phyloP scores from a whole-genome alignment of 139 green algal species.

The Micractinium sp. region DNA sequence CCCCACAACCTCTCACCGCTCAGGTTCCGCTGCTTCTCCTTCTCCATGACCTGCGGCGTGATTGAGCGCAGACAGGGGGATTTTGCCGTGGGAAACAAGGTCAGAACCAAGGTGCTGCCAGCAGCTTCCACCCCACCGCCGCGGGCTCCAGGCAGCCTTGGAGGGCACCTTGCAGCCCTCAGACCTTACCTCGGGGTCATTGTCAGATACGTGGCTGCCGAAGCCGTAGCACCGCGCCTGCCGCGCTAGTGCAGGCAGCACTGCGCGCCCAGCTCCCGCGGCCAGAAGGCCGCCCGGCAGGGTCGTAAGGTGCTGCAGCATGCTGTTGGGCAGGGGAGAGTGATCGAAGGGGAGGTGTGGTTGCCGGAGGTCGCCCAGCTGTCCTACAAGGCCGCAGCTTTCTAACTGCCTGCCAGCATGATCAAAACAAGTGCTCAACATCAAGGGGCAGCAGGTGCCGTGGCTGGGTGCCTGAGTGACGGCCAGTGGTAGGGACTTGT shows the following conservation, averaged over 20 bases:
- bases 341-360: too few relatives aligned
- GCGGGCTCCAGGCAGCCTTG: background rate
- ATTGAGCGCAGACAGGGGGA: background rate
- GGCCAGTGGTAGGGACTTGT: too few relatives aligned
- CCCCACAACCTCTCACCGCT: background rate
- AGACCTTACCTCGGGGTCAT: constrained; percentile 21
- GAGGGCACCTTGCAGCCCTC: background rate
- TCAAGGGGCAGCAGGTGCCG: too few relatives aligned
- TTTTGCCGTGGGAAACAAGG: background rate
- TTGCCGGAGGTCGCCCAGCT: too few relatives aligned
- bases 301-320: background rate
- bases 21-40: constrained; percentile 28
- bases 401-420: too few relatives aligned
- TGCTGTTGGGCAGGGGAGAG: background rate
- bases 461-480: too few relatives aligned
- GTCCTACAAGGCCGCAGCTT: too few relatives aligned
- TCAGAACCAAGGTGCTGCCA: background rate
- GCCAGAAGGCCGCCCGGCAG: background rate
- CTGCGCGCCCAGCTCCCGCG: background rate
- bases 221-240: constrained; percentile 24
- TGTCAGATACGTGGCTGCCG: constrained; percentile 33
- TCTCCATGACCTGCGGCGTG: constrained; percentile 34
- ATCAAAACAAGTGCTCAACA: too few relatives aligned
- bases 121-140: background rate
- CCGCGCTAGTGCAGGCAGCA: background rate